Evolutionary conservation across 257 asterid species (phyloP).

Genomic region (Cynanchum wilfordii): DNA sequence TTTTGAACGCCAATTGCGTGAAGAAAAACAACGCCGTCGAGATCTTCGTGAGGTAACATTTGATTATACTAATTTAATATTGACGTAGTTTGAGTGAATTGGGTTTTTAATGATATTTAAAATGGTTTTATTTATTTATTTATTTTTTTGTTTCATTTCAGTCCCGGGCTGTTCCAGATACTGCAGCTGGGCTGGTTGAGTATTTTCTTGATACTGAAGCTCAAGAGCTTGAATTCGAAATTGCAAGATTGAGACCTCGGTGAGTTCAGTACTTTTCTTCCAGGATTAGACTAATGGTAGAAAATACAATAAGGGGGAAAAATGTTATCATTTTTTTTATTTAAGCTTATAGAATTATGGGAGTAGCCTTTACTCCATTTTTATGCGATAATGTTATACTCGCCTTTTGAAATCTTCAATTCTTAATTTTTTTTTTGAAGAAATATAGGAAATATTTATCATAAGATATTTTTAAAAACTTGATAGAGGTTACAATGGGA

Average conservation of each 20-base stretch:
- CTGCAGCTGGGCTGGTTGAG: constrained; percentile 59
- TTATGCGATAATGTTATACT: neutral
- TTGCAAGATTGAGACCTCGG: constrained; percentile 83
- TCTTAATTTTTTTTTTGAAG: neutral
- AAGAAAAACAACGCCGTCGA: constrained; percentile 56
- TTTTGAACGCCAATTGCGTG: constrained; percentile 67
- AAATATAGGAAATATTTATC: neutral
- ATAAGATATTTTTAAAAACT: neutral
- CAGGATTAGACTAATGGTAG: neutral
- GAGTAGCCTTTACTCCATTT: neutral
- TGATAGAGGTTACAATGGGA: neutral
- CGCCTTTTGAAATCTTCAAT: neutral
- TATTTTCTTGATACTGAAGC: constrained; percentile 92
- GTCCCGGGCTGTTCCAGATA: constrained; percentile 73
- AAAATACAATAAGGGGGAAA: neutral
- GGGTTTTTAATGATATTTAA: neutral
- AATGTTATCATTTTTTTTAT: neutral
- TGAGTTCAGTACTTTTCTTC: constrained; percentile 23
- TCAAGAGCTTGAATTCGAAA: constrained; percentile 82
- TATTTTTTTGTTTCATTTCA: constrained; percentile 13
- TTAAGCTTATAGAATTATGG: neutral
- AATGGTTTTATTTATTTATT: neutral
- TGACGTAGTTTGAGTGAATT: neutral
- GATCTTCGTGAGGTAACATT: constrained; percentile 59
- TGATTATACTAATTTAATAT: neutral